A percentile compares a stretch with the other conserved stretches of the same genome.
phyloP scores from a whole-genome alignment of 2,329 filamentous ascomycete genomes.

The Sporothrix dimorphospora region DNA sequence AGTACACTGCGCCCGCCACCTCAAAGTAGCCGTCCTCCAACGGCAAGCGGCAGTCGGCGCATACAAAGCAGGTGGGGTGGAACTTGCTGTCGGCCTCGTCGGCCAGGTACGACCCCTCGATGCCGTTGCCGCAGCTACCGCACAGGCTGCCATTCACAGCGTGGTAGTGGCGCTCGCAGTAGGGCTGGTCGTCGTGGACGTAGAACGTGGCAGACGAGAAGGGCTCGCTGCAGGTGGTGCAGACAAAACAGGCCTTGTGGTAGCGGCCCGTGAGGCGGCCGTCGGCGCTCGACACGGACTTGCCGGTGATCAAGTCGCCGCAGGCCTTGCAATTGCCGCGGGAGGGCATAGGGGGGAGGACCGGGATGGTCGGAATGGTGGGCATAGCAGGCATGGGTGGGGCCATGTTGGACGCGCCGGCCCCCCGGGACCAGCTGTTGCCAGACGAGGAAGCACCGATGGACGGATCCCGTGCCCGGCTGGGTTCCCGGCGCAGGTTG shows the following conservation, averaged over 20 bases:
- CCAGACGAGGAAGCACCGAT: background rate
- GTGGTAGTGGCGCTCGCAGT: constrained; percentile 92
- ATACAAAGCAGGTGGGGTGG: constrained; percentile 85
- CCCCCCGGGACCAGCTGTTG: constrained; percentile 44
- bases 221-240: constrained; percentile 76
- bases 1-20: constrained; percentile 77
- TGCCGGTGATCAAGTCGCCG: constrained; percentile 75
- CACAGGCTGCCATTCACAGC: constrained; percentile 87
- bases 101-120: constrained; percentile 92
- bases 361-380: constrained; percentile 37
- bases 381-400: constrained; percentile 1
- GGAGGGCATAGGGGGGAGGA: constrained; percentile 41
- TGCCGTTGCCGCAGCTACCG: constrained; percentile 75
- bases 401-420: constrained; percentile 38
- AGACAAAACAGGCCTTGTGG: constrained; percentile 94
- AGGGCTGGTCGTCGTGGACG: constrained; percentile 82
- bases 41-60: constrained; percentile 73
- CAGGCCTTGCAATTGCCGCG: constrained; percentile 86
- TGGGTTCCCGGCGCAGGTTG: background rate
- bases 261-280: constrained; percentile 90
- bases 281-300: constrained; percentile 91
- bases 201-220: constrained; percentile 93
- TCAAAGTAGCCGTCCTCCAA: constrained; percentile 90
- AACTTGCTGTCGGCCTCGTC: constrained; percentile 78
- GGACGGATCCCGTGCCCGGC: constrained; percentile 17